These are phyloP conservation scores for Annulohypoxylon moriforme DNA, from an alignment of 495 filamentous ascomycete genomes.

Conservation along the genomic window DNA sequence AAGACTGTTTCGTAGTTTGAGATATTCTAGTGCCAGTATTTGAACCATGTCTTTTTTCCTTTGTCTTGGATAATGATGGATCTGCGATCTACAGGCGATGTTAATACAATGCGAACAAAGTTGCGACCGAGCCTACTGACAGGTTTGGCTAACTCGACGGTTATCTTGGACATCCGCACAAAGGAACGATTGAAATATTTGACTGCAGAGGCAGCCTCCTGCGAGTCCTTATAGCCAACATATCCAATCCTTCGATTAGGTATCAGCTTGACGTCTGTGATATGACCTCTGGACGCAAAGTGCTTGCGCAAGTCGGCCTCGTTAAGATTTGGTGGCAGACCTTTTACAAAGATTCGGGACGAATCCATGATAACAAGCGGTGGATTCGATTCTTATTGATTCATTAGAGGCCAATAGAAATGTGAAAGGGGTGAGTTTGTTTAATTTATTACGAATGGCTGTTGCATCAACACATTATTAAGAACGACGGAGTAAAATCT, in stretches of 20 bases:
- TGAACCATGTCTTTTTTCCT: conserved; percentile 40
- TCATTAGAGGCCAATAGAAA: not conserved
- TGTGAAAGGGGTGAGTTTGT: not conserved
- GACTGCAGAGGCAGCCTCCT: conserved; percentile 82
- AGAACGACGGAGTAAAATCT: not conserved
- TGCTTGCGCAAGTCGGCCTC: conserved; percentile 81
- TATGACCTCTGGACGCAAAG: conserved; percentile 77
- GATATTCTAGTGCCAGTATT: conserved; percentile 42
- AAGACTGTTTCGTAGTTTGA: conserved; percentile 33
- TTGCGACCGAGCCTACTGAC: conserved; percentile 61
- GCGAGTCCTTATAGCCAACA: conserved; percentile 87
- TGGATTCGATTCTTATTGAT: not conserved
- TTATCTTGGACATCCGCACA: conserved; percentile 95
- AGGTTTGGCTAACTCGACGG: conserved; percentile 88
- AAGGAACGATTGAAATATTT: conserved; percentile 96
- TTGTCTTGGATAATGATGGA: conserved; percentile 39
- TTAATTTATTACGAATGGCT: not conserved
- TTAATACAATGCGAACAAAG: conserved; percentile 5
- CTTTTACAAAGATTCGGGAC: conserved; percentile 93
- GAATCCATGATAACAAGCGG: conserved; percentile 62
- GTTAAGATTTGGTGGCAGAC: conserved; percentile 49
- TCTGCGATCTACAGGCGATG: conserved; percentile 47
- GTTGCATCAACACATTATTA: not conserved
- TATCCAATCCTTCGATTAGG: conserved; percentile 92
- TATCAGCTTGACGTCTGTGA: conserved; percentile 93